Conservation (phyloP, 257 asterid genomes). For the Penstemon eatonii region DNA sequence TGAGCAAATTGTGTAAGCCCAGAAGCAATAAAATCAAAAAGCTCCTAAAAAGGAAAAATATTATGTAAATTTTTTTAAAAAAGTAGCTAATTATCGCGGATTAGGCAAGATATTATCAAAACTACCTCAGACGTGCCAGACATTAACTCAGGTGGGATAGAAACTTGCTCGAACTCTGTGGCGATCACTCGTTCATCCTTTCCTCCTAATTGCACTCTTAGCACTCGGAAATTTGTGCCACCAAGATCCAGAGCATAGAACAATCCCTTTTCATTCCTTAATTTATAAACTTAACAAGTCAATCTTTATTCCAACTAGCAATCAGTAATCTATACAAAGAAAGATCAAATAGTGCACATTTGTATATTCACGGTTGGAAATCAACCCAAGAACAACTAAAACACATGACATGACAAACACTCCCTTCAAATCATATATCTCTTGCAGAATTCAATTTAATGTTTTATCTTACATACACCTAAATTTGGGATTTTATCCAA, state of each 20-base stretch:
- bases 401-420: background rate
- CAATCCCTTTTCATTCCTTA: conserved; percentile 74
- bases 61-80: background rate
- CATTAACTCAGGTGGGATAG: conserved; percentile 68
- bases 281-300: conserved; percentile 10
- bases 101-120: conserved; percentile 1
- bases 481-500: background rate
- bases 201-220: conserved; percentile 82
- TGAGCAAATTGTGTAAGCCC: conserved; percentile 58
- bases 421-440: background rate
- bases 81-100: background rate
- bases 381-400: background rate
- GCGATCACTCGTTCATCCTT: conserved; percentile 59
- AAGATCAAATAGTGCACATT: background rate
- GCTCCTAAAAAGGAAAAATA: conserved; percentile 46
- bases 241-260: conserved; percentile 87
- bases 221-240: conserved; percentile 79
- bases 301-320: background rate
- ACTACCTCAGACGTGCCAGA: conserved; percentile 61
- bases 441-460: background rate
- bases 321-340: conserved; percentile 6
- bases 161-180: conserved; percentile 68
- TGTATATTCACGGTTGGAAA: background rate
- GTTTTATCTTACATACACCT: background rate
- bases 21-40: conserved; percentile 78